phyloP scores from a whole-genome alignment of 305 asterid genomes.

The Striga hermonthica region DNA sequence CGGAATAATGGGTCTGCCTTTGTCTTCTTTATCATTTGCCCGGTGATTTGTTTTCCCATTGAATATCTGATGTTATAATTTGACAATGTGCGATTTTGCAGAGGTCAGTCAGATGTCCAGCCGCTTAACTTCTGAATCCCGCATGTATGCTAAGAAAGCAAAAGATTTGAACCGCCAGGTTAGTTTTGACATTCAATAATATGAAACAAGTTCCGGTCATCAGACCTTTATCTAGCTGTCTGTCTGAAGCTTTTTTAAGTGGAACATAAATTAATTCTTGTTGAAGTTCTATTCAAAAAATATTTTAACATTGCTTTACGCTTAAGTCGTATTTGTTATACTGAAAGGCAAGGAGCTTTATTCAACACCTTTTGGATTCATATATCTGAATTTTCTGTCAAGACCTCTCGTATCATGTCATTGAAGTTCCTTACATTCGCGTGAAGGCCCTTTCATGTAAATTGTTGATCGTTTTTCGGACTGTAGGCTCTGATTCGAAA shows the following conservation, averaged over 20 bases:
- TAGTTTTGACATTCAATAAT: constrained; percentile 28
- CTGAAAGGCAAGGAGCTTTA: neutral
- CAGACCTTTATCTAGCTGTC: neutral
- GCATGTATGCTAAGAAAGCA: constrained; percentile 72
- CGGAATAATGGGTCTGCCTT: neutral
- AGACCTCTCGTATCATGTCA: neutral
- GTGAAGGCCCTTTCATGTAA: constrained; percentile 10
- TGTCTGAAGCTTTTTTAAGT: neutral
- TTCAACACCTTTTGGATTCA: constrained; percentile 2
- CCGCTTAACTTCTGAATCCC: constrained; percentile 90
- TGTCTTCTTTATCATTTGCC: neutral
- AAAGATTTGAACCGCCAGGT: constrained; percentile 96
- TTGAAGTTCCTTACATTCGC: neutral
- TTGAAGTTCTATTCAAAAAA: neutral
- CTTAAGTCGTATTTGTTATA: neutral
- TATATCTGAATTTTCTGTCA: neutral
- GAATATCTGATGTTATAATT: constrained; percentile 25
- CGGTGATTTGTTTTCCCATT: neutral
- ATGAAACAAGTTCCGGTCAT: neutral
- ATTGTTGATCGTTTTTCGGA: constrained; percentile 14
- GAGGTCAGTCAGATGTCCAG: constrained; percentile 94
- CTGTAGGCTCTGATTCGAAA: constrained; percentile 82
- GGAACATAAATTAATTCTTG: neutral
- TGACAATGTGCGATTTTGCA: constrained; percentile 39
- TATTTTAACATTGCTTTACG: neutral